Conservation (phyloP, 1,284 basidiomycete genomes). For the Inonotus hispidus region DNA sequence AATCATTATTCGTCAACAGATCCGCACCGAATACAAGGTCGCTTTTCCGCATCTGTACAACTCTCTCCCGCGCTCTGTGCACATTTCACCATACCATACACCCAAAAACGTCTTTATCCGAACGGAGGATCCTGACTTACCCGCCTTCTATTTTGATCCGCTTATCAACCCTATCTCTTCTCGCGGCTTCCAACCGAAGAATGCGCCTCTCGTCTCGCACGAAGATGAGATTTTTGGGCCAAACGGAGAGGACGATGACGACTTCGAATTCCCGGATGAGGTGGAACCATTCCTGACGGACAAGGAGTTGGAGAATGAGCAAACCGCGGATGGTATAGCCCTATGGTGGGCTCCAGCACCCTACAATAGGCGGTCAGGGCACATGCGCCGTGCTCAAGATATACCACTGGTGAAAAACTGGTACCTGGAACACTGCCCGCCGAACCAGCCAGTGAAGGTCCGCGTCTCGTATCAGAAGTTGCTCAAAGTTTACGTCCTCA, state of each 20-base stretch:
- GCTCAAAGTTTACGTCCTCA: conserved; percentile 93
- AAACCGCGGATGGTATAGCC: conserved; percentile 95
- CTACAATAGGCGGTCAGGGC: conserved; percentile 89
- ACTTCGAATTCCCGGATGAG: conserved; percentile 83
- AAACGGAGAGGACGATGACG: conserved; percentile 78
- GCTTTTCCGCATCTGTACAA: conserved; percentile 99
- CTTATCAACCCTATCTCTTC: conserved; percentile 95
- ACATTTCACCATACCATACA: conserved; percentile 87
- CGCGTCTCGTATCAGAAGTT: conserved; percentile 99
- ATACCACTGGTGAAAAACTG: conserved; percentile 95
- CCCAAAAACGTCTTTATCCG: conserved; percentile 99
- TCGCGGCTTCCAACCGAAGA: conserved; percentile 80
- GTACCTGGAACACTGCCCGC: conserved; percentile 98
- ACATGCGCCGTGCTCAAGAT: conserved; percentile 92
- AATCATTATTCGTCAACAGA: conserved; percentile 98
- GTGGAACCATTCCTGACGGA: conserved; percentile 82
- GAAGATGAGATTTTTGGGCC: conserved; percentile 91
- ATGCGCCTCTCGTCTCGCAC: conserved; percentile 77
- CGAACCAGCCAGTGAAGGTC: conserved; percentile 95
- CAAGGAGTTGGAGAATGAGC: conserved; percentile 81
- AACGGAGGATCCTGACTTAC: conserved; percentile 97
- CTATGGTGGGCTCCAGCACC: conserved; percentile 99
- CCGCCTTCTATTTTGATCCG: conserved; percentile 99
- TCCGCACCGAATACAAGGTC: conserved; percentile 98
- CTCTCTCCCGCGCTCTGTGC: conserved; percentile 93